phyloP scores from a whole-genome alignment of 1,284 basidiomycete species.

The Cutaneotrichosporon sp. region DNA sequence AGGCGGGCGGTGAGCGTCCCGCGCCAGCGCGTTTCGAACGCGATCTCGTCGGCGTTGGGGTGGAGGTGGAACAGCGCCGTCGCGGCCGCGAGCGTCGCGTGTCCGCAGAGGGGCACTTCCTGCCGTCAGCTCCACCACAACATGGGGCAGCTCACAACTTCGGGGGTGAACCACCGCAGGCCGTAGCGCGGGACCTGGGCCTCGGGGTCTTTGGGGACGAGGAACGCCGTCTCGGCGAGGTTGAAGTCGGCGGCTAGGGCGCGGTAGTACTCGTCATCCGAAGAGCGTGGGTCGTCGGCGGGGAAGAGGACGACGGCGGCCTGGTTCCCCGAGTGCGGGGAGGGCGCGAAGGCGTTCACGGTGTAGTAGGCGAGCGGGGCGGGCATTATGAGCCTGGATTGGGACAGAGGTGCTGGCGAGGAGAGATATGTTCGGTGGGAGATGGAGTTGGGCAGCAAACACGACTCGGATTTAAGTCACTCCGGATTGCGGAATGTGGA shows the following conservation, averaged over 20 bases:
- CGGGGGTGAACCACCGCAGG: conserved; percentile 46
- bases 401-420: no score
- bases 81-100: conserved; percentile 44
- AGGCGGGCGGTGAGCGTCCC: conserved; percentile 32
- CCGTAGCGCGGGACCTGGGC: conserved; percentile 28
- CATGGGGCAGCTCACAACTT: conserved; percentile 29
- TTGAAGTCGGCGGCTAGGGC: conserved; percentile 40
- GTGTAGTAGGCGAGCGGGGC: conserved; percentile 14
- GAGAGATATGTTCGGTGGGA: neutral
- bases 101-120: conserved; percentile 46
- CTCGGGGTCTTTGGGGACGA: conserved; percentile 21
- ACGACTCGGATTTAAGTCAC: no score
- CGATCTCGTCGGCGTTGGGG: conserved; percentile 21
- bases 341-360: conserved; percentile 42
- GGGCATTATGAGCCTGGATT: neutral
- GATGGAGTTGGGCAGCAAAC: no score
- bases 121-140: conserved; percentile 7
- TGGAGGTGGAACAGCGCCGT: conserved; percentile 32
- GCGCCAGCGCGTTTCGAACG: conserved; percentile 33
- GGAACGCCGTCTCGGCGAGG: conserved; percentile 44
- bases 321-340: conserved; percentile 44
- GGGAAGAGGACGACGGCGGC: conserved; percentile 42
- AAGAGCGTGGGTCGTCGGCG: conserved; percentile 26
- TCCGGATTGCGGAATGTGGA: neutral
- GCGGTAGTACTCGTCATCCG: conserved; percentile 34